Evolutionary conservation across 176 grass and related monocot genomes (phyloP).

Genomic region (Rhynchospora tenuis): DNA sequence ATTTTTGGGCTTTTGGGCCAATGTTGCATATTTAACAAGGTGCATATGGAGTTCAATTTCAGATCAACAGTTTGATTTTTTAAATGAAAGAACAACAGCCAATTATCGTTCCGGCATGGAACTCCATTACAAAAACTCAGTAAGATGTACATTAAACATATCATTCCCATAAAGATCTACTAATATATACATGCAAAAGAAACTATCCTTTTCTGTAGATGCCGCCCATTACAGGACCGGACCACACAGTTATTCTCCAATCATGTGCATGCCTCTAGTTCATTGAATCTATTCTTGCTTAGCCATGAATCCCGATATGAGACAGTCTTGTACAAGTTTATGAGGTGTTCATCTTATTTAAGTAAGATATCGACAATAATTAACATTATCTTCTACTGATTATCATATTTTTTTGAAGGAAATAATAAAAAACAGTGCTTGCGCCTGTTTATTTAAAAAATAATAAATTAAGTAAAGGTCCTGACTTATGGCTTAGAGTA

Average conservation of each 20-base stretch:
- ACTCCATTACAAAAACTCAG: not conserved
- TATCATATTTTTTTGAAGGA: not conserved
- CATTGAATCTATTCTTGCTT: slow-evolving; percentile 10
- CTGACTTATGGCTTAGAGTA: not conserved
- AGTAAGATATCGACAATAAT: not conserved
- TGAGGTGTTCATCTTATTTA: slow-evolving; percentile 14
- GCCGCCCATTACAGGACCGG: slow-evolving; percentile 3
- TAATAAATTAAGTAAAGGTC: not conserved
- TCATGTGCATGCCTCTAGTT: slow-evolving; percentile 12
- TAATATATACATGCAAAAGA: slow-evolving; percentile 15
- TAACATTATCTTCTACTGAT: not conserved
- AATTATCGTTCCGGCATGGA: not conserved
- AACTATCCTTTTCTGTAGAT: not conserved
- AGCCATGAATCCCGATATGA: slow-evolving; percentile 14
- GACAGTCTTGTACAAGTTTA: slow-evolving; percentile 1
- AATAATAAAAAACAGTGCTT: not conserved
- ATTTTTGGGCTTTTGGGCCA: no score
- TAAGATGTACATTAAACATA: not conserved
- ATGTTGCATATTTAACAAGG: no score
- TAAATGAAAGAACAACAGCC: not conserved
- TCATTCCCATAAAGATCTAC: not conserved
- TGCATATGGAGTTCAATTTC: not conserved
- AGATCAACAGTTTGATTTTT: not conserved
- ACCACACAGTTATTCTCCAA: slow-evolving; percentile 21
- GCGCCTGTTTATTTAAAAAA: not conserved